Evolutionary conservation across 805 yeast species (phyloP).

Genomic region (Myxozyma vanderwaltii): DNA sequence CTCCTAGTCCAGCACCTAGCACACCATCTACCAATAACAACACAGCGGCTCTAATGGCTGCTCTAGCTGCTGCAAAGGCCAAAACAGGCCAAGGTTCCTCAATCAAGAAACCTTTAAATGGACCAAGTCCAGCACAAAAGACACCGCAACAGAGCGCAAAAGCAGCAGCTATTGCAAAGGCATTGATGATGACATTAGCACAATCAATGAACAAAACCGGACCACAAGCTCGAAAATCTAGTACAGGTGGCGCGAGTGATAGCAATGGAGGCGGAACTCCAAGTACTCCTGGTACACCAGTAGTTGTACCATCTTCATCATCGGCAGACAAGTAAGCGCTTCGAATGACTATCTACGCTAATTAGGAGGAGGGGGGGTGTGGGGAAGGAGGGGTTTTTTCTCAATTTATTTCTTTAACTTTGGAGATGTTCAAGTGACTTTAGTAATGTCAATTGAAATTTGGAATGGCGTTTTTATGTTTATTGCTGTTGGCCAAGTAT

Average conservation of each 20-base stretch:
- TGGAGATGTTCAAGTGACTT: no score
- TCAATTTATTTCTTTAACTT: no score
- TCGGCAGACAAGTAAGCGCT: neutral
- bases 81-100: neutral
- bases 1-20: constrained; percentile 5
- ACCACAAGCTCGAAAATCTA: neutral
- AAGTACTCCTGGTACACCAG: constrained; percentile 6
- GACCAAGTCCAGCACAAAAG: neutral
- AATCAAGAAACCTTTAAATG: neutral
- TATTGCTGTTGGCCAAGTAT: no score
- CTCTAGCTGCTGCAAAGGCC: constrained; percentile 5
- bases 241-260: neutral
- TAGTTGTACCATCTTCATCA: constrained; percentile 6
- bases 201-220: constrained; percentile 18
- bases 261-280: constrained; percentile 2
- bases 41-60: constrained; percentile 1
- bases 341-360: neutral
- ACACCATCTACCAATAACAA: neutral
- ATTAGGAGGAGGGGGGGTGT: neutral
- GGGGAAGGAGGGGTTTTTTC: no score
- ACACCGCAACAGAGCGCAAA: constrained; percentile 25
- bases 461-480: neutral
- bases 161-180: constrained; percentile 35
- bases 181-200: constrained; percentile 32
- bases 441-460: neutral